Conservation (phyloP, 805 yeast genomes). For the Alloascoidea africana region DNA sequence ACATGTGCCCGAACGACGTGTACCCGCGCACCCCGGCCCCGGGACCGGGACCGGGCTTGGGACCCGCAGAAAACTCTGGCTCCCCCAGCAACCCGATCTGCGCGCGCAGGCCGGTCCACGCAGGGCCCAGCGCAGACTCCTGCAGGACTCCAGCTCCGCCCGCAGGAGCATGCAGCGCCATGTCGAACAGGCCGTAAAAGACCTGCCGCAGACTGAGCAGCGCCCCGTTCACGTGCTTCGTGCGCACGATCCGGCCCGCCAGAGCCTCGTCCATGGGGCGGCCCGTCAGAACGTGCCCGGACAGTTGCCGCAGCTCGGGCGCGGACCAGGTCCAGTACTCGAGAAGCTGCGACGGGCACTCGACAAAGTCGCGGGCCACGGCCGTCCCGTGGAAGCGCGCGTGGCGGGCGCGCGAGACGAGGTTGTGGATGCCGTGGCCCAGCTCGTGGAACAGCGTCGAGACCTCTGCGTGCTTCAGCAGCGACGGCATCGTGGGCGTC, state of each 20-base stretch:
- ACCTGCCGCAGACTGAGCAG: neutral
- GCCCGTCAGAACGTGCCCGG: neutral
- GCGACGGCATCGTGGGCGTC: constrained; percentile 1
- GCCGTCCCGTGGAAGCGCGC: neutral
- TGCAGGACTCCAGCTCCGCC: neutral
- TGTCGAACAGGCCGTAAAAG: neutral
- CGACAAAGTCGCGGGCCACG: neutral
- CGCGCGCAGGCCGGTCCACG: too few relatives aligned
- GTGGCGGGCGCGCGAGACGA: neutral
- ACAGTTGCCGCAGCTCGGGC: neutral
- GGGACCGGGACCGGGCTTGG: neutral
- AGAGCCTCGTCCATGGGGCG: neutral
- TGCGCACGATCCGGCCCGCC: neutral
- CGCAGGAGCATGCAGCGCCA: neutral
- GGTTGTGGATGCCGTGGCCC: neutral
- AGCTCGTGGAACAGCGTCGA: neutral
- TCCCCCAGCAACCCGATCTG: neutral
- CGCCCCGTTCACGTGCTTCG: neutral
- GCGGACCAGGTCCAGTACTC: constrained; percentile 1
- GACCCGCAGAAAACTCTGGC: neutral
- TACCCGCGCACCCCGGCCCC: too few relatives aligned
- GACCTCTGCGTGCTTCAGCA: neutral
- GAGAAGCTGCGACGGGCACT: neutral
- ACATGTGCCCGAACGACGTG: neutral
- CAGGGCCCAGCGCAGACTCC: neutral